Base-by-base conservation (phyloP, 75 land plant species). In the Larix kaempferi region DNA sequence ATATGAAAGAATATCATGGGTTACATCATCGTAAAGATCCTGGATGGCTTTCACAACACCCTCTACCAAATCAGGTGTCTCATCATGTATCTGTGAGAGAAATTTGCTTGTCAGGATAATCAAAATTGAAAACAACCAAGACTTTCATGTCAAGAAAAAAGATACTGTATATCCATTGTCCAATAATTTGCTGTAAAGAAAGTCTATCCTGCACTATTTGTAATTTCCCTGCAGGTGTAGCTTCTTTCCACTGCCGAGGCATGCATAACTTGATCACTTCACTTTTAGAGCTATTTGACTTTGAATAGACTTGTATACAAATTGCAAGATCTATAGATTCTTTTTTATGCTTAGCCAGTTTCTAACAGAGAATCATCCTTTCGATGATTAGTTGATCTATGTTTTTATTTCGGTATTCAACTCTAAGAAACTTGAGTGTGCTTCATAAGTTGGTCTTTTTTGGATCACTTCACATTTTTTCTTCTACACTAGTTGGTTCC, bases 1-100 rank as follows among this genome's bases (percentile, higher is more conserved):
- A 44, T 80, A 16, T 59, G 86, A 73, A 41, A 94, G 83, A 77
- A 96, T 78, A 78, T 94, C 99, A 78, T 80, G 86, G 22, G 77
- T 93, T 76, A 96, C 83, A 60, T 85, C 95, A 73, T 94, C 95
- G 82, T 96, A 92, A 44, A 96, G 88, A 83, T 92, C 93, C 56
- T 81, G 86, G 55, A 96, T 82, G 61, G 93, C 94, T 80, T 88
- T 86, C 21, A 89, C 84, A 55, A 89, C 98, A n/a, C 91, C 91
- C 29, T 78, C 84, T 76, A 57, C 77, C 44, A 77, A 78, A 59
- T 88, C 96, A 3, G 87, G 84, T 16, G 87, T 78, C 80, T 89
- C 88, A 6, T 78, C 80, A 71, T 83, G 80, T 80, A 85, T 89
- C 93, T 94, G 82, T 64, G 41, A 41, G 17, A 17, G 17, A 60